Conservation (phyloP, 2,329 filamentous ascomycete genomes). For the Epichloe aotearoae region DNA sequence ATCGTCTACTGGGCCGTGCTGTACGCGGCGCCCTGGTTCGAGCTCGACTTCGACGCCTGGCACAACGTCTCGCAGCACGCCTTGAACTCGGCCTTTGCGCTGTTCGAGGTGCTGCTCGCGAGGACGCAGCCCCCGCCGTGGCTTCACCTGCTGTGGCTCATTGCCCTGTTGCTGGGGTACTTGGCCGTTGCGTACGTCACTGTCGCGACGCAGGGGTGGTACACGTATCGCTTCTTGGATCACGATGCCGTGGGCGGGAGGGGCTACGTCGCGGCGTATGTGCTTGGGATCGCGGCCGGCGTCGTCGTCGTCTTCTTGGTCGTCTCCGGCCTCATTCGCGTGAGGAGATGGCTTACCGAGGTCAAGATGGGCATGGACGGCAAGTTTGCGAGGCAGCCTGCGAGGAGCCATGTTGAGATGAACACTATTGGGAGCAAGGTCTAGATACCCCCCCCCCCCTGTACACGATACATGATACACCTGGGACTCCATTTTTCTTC, state of each 20-base stretch:
- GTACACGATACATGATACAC: too few relatives aligned
- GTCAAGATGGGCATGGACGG: constrained; percentile 29
- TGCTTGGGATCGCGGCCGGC: constrained; percentile 42
- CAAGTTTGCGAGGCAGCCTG: constrained; percentile 22
- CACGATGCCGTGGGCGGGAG: constrained; percentile 34
- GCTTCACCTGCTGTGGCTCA: constrained; percentile 52
- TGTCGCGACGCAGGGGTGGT: constrained; percentile 53
- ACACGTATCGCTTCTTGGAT: constrained; percentile 70
- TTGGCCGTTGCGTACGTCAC: constrained; percentile 64
- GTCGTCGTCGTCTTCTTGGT: constrained; percentile 39
- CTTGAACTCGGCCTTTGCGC: constrained; percentile 58
- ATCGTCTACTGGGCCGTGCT: constrained; percentile 58
- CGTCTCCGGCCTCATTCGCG: constrained; percentile 35
- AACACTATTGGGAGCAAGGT: background rate
- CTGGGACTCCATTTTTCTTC: too few relatives aligned
- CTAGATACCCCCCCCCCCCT: too few relatives aligned
- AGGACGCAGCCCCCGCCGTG: constrained; percentile 47
- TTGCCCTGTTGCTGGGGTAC: constrained; percentile 61
- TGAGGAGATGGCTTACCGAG: constrained; percentile 37
- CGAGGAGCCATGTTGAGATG: constrained; percentile 16
- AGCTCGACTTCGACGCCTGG: constrained; percentile 41
- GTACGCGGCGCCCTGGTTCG: constrained; percentile 38
- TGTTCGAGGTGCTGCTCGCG: constrained; percentile 62
- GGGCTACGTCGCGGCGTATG: constrained; percentile 47
- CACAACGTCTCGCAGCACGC: constrained; percentile 60